Conservation (phyloP, 257 asterid species). For the Petunia secreta region DNA sequence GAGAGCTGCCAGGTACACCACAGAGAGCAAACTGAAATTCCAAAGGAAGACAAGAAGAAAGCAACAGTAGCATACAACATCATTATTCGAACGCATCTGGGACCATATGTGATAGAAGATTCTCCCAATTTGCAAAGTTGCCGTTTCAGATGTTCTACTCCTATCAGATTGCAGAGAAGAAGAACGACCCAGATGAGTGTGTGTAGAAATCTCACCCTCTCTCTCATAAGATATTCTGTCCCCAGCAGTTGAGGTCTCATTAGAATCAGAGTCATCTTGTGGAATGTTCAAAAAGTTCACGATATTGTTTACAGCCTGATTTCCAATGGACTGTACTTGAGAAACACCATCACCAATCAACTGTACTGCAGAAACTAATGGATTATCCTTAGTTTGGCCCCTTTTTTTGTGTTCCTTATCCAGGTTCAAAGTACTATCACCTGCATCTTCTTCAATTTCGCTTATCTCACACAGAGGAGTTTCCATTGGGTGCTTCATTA, state of each 20-base stretch:
- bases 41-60: slow-evolving; percentile 85
- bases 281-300: slow-evolving; percentile 82
- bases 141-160: slow-evolving; percentile 70
- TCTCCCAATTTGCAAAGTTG: slow-evolving; percentile 79
- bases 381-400: slow-evolving; percentile 69
- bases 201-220: slow-evolving; percentile 38
- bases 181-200: slow-evolving; percentile 54
- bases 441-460: slow-evolving; percentile 66
- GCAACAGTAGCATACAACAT: slow-evolving; percentile 91
- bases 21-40: slow-evolving; percentile 97
- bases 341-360: slow-evolving; percentile 91
- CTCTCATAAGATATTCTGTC: slow-evolving; percentile 40
- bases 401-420: slow-evolving; percentile 56
- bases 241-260: slow-evolving; percentile 58
- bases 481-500: slow-evolving; percentile 49
- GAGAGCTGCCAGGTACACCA: slow-evolving; percentile 86
- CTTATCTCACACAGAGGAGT: slow-evolving; percentile 68
- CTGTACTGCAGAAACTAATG: slow-evolving; percentile 89
- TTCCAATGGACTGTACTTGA: slow-evolving; percentile 96
- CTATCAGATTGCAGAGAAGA: slow-evolving; percentile 79
- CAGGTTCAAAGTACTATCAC: slow-evolving; percentile 38
- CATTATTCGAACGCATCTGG: slow-evolving; percentile 91
- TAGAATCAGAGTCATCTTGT: slow-evolving; percentile 76
- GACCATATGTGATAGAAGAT: slow-evolving; percentile 84
- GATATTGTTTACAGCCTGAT: slow-evolving; percentile 89